Evolutionary conservation across 495 filamentous ascomycete species (phyloP).

Genomic region (Letharia columbiana): DNA sequence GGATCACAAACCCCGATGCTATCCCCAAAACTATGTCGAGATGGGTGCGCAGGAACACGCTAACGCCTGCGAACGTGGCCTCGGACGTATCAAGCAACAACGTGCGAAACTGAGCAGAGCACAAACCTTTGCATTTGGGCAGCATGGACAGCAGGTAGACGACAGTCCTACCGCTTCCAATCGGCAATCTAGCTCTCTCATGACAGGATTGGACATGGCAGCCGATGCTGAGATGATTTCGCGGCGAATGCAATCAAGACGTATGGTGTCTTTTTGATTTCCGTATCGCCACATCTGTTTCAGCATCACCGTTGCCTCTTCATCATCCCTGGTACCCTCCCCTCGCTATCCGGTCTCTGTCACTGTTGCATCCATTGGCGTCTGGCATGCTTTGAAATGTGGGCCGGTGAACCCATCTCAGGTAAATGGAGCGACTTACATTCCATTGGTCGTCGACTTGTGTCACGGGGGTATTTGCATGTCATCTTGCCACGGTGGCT

Average conservation of each 20-base stretch:
- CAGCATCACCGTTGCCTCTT: not conserved
- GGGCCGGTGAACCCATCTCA: not conserved
- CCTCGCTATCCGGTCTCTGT: not conserved
- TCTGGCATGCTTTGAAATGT: constrained; percentile 5
- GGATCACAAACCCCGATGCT: constrained; percentile 68
- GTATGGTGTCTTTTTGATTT: constrained; percentile 62
- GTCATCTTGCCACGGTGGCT: constrained; percentile 14
- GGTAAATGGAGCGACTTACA: constrained; percentile 6
- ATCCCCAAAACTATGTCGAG: constrained; percentile 88
- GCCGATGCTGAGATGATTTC: constrained; percentile 46
- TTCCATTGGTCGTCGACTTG: constrained; percentile 6
- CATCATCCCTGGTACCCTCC: not conserved
- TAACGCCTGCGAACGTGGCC: constrained; percentile 83
- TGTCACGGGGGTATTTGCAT: constrained; percentile 4
- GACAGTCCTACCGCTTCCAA: constrained; percentile 69
- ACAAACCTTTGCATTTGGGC: constrained; percentile 87
- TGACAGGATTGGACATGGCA: constrained; percentile 39
- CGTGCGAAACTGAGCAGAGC: constrained; percentile 77
- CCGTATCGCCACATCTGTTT: not conserved
- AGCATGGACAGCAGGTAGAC: constrained; percentile 56
- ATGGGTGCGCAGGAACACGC: constrained; percentile 88
- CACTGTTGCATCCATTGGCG: constrained; percentile 13
- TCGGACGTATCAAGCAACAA: constrained; percentile 71
- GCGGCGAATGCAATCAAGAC: constrained; percentile 50
- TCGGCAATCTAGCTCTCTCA: constrained; percentile 37